Base-by-base conservation (phyloP, 163 green algal species). In the Scenedesmus sp. region DNA sequence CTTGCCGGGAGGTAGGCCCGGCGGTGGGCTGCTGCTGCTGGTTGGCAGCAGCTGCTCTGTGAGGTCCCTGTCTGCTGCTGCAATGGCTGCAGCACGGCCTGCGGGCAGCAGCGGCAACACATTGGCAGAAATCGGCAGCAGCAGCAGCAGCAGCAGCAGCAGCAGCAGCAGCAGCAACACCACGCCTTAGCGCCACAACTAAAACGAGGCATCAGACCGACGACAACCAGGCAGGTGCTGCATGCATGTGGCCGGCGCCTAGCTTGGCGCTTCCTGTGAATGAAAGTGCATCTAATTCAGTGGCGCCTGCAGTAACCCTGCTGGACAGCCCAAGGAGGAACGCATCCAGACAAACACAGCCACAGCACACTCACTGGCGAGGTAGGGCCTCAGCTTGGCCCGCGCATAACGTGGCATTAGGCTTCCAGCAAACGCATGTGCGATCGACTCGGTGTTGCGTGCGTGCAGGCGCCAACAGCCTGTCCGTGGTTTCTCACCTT, bases 1-100 rank as follows among this genome's bases (percentile, higher is more conserved):
- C 83, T 93, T 93, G 26, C 81, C 54, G 18, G 66, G 88, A 16
- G 79, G 76, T 20, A 91, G 76, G 12, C n/a, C 55, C 8, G 52
- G 15, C 9, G 79, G 70, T 0, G 59, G 4, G n/a, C 34, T 15
- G 4, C 59, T 16, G 3, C 5, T n/a, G 4, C 59, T 9, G 67
- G 67, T 46, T 1, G 73, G 88, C 52, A 92, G 88, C 88, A 92
- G 81, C 81, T 88, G 81, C 62, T 92, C 62, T 54, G 76, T 56
- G 8, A 92, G 81, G 26, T 92, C 88, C 4, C 54, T 8, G 55
- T 84, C 88, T 62, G 88, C 88, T 73, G 88, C 88, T 57, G 88
- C 88, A 15, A 88, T 66, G 26, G 88, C 88, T 4, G 88, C 88
- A 59, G 81, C 81, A 20, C 88, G 83, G 60, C 81, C 88, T 92